These are phyloP conservation scores for Wallacemonas collosoma DNA, from an alignment of 208 protist species.

Conservation along the genomic window DNA sequence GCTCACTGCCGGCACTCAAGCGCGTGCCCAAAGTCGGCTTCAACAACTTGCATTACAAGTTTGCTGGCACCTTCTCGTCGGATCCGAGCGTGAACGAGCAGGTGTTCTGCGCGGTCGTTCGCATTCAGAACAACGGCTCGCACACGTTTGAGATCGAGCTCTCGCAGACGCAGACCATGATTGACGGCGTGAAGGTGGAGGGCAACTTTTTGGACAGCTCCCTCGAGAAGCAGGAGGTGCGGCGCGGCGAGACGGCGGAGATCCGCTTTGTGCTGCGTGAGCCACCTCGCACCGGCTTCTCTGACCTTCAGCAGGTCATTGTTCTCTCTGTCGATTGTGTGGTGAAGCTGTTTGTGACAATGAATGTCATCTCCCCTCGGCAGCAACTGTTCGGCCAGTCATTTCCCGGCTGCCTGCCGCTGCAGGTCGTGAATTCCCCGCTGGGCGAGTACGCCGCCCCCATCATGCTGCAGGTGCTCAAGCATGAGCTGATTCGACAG, in stretches of 20 bases:
- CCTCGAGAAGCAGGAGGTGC: conserved; percentile 48
- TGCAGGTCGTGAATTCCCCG: conserved; percentile 67
- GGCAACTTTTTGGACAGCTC: conserved; percentile 52
- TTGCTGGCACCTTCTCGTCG: conserved; percentile 45
- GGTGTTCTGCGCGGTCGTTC: conserved; percentile 49
- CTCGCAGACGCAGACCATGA: conserved; percentile 70
- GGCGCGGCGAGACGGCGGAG: conserved; percentile 60
- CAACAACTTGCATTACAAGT: conserved; percentile 57
- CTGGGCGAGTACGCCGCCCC: conserved; percentile 74
- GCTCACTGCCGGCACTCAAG: conserved; percentile 52
- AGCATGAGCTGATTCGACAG: conserved; percentile 77
- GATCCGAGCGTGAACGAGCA: conserved; percentile 28
- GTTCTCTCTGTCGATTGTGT: conserved; percentile 71
- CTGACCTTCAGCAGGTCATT: conserved; percentile 70
- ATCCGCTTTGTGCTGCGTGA: conserved; percentile 51
- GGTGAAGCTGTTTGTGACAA: conserved; percentile 72
- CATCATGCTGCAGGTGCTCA: conserved; percentile 81
- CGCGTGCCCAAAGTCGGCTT: conserved; percentile 60
- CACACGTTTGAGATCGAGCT: conserved; percentile 48
- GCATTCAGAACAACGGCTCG: conserved; percentile 62
- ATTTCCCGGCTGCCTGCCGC: conserved; percentile 66
- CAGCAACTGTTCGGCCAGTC: conserved; percentile 59
- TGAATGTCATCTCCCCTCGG: conserved; percentile 63
- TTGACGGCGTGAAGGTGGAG: conserved; percentile 62
- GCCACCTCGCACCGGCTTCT: conserved; percentile 45